Evolutionary conservation across 1,284 basidiomycete species (phyloP).

Genomic region (Pseudozyma pruni): DNA sequence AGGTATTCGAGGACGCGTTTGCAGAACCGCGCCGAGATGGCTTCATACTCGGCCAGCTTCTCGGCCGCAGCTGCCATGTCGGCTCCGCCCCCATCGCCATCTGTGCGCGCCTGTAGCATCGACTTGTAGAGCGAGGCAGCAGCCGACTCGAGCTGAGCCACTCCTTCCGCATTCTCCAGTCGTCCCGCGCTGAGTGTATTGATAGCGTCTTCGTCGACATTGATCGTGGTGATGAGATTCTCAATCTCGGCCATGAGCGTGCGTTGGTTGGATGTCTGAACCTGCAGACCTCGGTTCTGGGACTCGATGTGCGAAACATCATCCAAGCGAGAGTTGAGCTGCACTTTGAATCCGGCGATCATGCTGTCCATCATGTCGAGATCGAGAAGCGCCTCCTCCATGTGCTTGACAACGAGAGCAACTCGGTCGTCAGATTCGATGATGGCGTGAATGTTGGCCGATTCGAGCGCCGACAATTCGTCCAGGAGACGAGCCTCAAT

Average conservation of each 20-base stretch:
- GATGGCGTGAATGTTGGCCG: conserved; percentile 94
- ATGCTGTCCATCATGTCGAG: conserved; percentile 78
- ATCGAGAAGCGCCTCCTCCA: conserved; percentile 86
- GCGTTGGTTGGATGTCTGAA: conserved; percentile 97
- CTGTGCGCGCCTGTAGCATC: conserved; percentile 86
- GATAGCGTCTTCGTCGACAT: conserved; percentile 83
- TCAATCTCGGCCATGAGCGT: conserved; percentile 62
- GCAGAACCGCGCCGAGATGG: conserved; percentile 88
- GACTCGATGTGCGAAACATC: conserved; percentile 96
- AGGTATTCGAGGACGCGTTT: conserved; percentile 89
- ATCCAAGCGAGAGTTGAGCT: conserved; percentile 69
- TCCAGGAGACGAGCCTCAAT: conserved; percentile 65
- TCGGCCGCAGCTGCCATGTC: conserved; percentile 85
- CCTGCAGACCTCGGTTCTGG: conserved; percentile 94
- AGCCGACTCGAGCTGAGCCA: conserved; percentile 79
- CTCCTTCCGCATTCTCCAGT: conserved; percentile 79
- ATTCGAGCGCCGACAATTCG: conserved; percentile 64
- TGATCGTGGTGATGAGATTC: conserved; percentile 81
- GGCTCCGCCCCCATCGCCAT: conserved; percentile 71
- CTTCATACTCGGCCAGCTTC: conserved; percentile 85
- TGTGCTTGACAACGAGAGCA: conserved; percentile 82
- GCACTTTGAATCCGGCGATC: conserved; percentile 62
- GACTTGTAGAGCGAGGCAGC: conserved; percentile 94
- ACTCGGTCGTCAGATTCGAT: conserved; percentile 89
- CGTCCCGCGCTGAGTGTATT: conserved; percentile 84